Conservation (phyloP, 2,329 filamentous ascomycete genomes). For the Dactylonectria estremocensis region DNA sequence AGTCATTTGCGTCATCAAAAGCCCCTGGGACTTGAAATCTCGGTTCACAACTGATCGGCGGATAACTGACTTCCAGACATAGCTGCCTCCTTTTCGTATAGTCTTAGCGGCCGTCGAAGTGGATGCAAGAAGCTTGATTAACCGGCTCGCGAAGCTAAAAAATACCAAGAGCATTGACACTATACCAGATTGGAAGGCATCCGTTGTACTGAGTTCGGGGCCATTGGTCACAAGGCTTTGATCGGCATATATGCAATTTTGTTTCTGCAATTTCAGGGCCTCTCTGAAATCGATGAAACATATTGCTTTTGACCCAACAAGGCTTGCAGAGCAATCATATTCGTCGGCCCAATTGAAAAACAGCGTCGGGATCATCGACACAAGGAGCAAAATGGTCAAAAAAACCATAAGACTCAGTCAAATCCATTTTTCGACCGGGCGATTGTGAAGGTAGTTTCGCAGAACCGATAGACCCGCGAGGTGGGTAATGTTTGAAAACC, state of each 20-base stretch:
- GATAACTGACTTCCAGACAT: no score
- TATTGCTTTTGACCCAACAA: neutral
- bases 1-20: no score
- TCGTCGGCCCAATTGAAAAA: constrained; percentile 8
- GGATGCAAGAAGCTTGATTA: neutral
- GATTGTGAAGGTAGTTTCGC: constrained; percentile 4
- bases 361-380: constrained; percentile 17
- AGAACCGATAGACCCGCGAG: constrained; percentile 17
- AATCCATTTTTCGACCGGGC: constrained; percentile 8
- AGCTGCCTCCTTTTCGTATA: neutral
- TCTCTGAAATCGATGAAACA: neutral
- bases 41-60: no score
- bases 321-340: neutral
- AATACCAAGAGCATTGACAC: constrained; percentile 6
- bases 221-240: no score
- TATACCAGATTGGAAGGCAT: neutral
- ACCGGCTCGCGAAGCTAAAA: neutral
- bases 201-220: neutral
- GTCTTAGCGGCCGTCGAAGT: neutral
- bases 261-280: no score
- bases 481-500: constrained; percentile 28
- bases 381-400: constrained; percentile 12
- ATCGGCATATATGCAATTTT: no score
- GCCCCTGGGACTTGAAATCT: no score
- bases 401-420: constrained; percentile 7